phyloP scores from a whole-genome alignment of 805 yeast genomes.

The Pachysolen tannophilus region DNA sequence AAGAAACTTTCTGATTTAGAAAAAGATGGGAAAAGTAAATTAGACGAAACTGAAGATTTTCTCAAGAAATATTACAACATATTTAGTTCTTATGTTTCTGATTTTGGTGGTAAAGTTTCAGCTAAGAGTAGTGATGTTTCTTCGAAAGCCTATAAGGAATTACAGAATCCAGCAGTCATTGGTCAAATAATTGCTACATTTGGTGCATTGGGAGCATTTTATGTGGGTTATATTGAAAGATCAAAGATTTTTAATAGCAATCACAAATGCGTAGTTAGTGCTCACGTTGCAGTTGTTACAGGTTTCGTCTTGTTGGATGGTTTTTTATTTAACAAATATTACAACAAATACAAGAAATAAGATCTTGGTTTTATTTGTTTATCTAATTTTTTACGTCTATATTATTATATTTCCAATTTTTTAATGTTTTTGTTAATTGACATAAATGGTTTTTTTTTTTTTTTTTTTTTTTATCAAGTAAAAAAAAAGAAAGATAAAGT shows the following conservation, averaged over 20 bases:
- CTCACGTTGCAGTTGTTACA: conserved; percentile 37
- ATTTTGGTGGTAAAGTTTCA: no score
- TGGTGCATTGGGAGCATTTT: conserved; percentile 39
- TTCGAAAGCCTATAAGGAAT: conserved; percentile 27
- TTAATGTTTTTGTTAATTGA: no score
- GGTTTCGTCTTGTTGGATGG: conserved; percentile 51
- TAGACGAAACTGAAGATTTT: conserved; percentile 14
- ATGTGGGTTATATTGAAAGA: conserved; percentile 38
- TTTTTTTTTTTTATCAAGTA: no score
- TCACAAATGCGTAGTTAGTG: conserved; percentile 7
- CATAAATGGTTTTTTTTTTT: no score
- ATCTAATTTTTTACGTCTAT: no score
- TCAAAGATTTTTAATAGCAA: conserved; percentile 3
- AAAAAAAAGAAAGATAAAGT: no score
- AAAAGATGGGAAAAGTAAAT: conserved; percentile 18
- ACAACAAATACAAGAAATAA: conserved; percentile 43
- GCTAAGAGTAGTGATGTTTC: conserved; percentile 16
- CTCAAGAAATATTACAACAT: conserved; percentile 15
- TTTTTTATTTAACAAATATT: conserved; percentile 42
- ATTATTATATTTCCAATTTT: no score
- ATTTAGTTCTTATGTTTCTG: conserved; percentile 10
- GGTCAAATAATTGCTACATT: conserved; percentile 43
- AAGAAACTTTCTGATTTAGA: conserved; percentile 23
- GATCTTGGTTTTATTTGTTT: not conserved
- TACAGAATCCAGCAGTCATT: conserved; percentile 56